These are phyloP conservation scores for Solanum pimpinellifolium DNA, from an alignment of 257 asterid species.

Conservation along the genomic window DNA sequence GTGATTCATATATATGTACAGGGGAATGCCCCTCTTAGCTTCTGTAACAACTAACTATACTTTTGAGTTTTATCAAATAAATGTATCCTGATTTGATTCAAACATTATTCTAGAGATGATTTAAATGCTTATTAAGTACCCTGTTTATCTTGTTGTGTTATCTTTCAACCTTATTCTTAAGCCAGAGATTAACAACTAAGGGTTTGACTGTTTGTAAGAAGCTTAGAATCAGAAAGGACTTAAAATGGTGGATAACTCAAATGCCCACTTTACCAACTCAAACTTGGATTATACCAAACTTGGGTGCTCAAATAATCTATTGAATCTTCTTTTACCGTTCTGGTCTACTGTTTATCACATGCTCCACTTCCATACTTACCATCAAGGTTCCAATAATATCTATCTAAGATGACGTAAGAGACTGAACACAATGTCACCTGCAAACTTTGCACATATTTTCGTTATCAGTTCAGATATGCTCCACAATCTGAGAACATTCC, in stretches of 20 bases:
- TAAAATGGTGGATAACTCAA: not conserved
- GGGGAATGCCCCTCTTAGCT: not conserved
- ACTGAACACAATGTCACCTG: not conserved
- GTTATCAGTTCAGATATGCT: not conserved
- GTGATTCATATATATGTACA: not conserved
- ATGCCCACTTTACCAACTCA: not conserved
- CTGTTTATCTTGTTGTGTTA: not conserved
- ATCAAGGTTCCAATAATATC: not conserved
- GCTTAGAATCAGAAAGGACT: too few species aligned
- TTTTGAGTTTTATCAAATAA: not conserved
- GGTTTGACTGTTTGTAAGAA: not conserved
- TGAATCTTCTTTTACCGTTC: not conserved
- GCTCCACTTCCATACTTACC: not conserved
- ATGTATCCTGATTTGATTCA: not conserved
- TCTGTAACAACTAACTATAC: not conserved
- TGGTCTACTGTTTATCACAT: not conserved
- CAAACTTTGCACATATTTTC: not conserved
- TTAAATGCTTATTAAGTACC: not conserved
- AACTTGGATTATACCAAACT: not conserved
- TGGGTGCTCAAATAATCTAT: not conserved
- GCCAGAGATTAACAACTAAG: not conserved
- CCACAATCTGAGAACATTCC: not conserved
- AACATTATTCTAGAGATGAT: not conserved
- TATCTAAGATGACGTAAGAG: not conserved
- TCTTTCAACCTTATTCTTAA: not conserved